Conservation (phyloP, 306 rosid genomes). For the Carpinus fangiana region DNA sequence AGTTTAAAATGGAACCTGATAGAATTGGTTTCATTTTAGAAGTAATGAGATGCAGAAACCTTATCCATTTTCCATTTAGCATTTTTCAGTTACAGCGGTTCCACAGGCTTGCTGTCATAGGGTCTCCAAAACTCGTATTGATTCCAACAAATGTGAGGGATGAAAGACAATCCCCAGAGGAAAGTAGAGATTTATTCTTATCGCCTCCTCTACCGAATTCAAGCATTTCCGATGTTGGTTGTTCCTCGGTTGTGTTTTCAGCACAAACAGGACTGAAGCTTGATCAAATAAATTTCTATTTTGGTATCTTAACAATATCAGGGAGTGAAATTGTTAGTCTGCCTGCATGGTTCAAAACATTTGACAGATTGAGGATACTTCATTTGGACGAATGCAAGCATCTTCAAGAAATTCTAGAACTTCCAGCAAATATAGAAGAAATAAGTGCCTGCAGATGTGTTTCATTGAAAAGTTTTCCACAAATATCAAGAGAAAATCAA, state of each 20-base stretch:
- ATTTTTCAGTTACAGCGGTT: background rate
- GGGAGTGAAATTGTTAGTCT: background rate
- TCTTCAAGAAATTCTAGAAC: background rate
- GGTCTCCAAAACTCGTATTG: background rate
- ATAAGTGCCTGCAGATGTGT: no score
- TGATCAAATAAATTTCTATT: background rate
- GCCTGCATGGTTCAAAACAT: background rate
- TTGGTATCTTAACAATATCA: background rate
- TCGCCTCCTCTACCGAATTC: background rate
- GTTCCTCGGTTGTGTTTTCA: background rate
- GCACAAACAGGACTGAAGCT: background rate
- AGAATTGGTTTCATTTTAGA: no score
- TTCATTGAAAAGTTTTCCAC: no score
- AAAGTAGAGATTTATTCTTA: background rate
- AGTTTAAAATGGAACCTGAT: background rate
- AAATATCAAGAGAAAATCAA: no score
- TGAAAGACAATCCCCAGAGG: background rate
- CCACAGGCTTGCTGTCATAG: background rate
- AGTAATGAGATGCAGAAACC: background rate
- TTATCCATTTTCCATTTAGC: background rate
- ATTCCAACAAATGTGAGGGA: background rate
- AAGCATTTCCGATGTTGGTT: background rate
- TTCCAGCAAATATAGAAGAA: background rate
- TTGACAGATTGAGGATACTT: background rate
- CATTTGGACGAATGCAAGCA: background rate